These are phyloP conservation scores for Laburnicola sp. DNA, from an alignment of 2,329 filamentous ascomycete genomes.

Conservation along the genomic window DNA sequence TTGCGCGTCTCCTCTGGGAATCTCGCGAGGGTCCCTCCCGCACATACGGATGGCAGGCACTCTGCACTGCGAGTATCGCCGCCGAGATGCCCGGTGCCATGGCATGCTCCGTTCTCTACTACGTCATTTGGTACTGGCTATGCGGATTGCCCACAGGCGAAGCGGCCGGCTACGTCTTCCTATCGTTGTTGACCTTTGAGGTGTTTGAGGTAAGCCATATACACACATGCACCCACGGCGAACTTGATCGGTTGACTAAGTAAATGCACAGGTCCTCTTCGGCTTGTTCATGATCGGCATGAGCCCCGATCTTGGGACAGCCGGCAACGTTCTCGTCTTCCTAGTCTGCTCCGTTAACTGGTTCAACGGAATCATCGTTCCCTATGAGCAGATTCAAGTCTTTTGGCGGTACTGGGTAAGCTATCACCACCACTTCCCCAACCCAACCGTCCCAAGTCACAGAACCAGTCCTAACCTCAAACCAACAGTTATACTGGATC, in stretches of 20 bases:
- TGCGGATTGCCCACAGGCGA: background rate
- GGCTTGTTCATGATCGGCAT: background rate
- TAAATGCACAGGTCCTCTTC: background rate
- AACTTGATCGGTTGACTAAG: background rate
- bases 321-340: constrained; percentile 41
- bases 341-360: constrained; percentile 15
- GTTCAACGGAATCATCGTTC: constrained; percentile 60
- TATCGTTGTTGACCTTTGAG: background rate
- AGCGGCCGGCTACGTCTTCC: background rate
- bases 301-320: constrained; percentile 54
- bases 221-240: background rate
- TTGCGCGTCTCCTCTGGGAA: constrained; percentile 50
- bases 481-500: constrained; percentile 31
- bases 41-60: constrained; percentile 70
- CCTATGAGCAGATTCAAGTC: constrained; percentile 61
- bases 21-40: constrained; percentile 63
- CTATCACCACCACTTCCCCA: background rate
- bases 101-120: background rate
- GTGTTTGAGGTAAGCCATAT: background rate
- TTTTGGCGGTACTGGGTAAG: constrained; percentile 63
- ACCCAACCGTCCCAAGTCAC: background rate
- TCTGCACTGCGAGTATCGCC: constrained; percentile 67
- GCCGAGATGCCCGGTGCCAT: constrained; percentile 53
- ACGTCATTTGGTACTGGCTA: background rate
- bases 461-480: background rate